Evolutionary conservation across 2,329 filamentous ascomycete genomes (phyloP), one percentile per base, ranked within the genome.

Genomic region (Colletotrichum plurivorum): DNA sequence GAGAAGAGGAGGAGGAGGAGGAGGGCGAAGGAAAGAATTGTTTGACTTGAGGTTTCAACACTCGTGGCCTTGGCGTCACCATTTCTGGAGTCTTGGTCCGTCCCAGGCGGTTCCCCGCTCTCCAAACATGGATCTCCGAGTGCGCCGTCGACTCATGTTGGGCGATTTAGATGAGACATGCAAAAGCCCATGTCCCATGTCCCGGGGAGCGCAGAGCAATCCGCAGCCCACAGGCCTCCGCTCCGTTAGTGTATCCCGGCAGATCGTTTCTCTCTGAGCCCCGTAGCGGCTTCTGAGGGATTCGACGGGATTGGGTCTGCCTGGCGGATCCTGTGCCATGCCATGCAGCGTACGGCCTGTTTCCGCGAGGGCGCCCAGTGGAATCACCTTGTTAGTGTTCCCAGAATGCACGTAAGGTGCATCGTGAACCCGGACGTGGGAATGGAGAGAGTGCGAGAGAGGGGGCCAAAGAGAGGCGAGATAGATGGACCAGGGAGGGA

Each of bases 81-180:
- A 48, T 27, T 45, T 45, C 39, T 67, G 58, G 54, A 20, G 54
- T 63, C 54, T 59, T 69, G 49, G 55, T 60, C 66, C 66, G 54
- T 31, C 43, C 22, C 43, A 54, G 22, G 61, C 15, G 4, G 46
- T 22, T 41, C 20, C 18, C 66, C 55, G 62, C 62, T n/a, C 58
- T 56, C 22, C 12, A 13, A 45, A 36, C 51, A 18, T 46, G 58
- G 41, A 55, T 56, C 48, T 41, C 43, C 13, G 49, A 46, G 49
- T 39, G 39, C 27, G 36, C 48, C 39, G 63, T 66, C 62, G 45
- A 69, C 43, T 67, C 67, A 51, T 53, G 36, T 51, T 54, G 22
- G 55, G 36, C 39, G 56, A 56, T 67, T 36, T 52, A 69, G 49
- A 69, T 67, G 62, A 69, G 62, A 69, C 67, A 69, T n/a, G 36